A percentile compares a stretch with the other conserved stretches of the same genome.
Evolutionary conservation across 1,284 basidiomycete species (phyloP).

Genomic region (Coniophora puteana): DNA sequence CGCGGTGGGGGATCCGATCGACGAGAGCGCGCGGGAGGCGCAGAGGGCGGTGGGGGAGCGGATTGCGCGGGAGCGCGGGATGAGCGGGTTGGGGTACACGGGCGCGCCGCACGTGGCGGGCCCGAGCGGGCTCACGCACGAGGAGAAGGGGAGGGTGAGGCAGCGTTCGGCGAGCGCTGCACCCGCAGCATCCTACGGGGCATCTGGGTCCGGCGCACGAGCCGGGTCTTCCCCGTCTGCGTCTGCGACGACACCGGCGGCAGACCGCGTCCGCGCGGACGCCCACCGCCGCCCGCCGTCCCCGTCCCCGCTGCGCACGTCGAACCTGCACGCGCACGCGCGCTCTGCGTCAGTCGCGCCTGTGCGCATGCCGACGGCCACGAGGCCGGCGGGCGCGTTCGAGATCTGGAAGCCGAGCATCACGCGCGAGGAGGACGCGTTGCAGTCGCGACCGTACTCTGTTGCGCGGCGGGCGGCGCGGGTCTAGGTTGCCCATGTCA

Average conservation of each 20-base stretch:
- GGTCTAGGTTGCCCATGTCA: no score
- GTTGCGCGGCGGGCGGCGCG: slow-evolving; percentile 32
- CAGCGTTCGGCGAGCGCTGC: no score
- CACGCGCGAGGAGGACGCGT: slow-evolving; percentile 38
- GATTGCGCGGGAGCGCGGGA: slow-evolving; percentile 30
- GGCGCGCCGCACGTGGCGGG: slow-evolving; percentile 40
- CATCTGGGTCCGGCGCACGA: no score
- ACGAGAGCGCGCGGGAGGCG: no score
- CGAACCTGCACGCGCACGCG: slow-evolving; percentile 20
- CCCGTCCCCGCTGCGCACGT: slow-evolving; percentile 19
- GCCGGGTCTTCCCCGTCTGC: no score
- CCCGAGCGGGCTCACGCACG: slow-evolving; percentile 34
- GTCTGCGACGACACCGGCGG: no score
- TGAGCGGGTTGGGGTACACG: slow-evolving; percentile 33
- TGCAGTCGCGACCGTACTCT: slow-evolving; percentile 30
- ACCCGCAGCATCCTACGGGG: no score
- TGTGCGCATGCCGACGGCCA: slow-evolving; percentile 22
- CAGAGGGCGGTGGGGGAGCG: slow-evolving; percentile 35
- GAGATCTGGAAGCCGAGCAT: slow-evolving; percentile 43
- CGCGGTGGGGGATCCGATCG: no score
- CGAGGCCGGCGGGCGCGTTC: no score
- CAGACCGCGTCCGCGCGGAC: no score
- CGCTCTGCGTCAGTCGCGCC: slow-evolving; percentile 27
- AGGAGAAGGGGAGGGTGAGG: slow-evolving; percentile 20
- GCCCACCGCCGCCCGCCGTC: no score